Conservation (phyloP, 2,329 filamentous ascomycete genomes). For the Penicillium sp. region DNA sequence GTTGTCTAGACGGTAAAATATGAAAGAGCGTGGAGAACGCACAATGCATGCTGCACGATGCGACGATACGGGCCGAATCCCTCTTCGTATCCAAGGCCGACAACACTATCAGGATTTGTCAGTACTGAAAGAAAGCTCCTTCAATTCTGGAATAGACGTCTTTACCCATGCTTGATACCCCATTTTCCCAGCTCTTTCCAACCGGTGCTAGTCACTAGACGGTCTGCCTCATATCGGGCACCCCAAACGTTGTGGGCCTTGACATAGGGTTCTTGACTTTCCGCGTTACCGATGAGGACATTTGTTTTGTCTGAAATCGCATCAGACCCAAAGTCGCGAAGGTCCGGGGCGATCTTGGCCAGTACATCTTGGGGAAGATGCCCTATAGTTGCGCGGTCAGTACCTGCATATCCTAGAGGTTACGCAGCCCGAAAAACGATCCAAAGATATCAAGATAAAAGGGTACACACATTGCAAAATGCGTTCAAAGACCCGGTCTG, state of each 20-base stretch:
- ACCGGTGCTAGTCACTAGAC: constrained; percentile 23
- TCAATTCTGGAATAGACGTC: background rate
- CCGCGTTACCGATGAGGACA: constrained; percentile 23
- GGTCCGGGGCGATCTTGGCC: constrained; percentile 3
- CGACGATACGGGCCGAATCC: constrained; percentile 22
- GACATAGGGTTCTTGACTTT: constrained; percentile 24
- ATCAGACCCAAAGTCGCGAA: constrained; percentile 19
- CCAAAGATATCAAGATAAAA: background rate
- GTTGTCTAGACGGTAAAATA: background rate
- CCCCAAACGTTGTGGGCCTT: constrained; percentile 30
- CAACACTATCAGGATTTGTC: constrained; percentile 16
- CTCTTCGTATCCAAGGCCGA: constrained; percentile 26
- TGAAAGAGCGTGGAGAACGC: background rate
- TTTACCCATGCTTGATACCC: constrained; percentile 27
- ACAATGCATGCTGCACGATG: constrained; percentile 28
- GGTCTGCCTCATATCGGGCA: constrained; percentile 19
- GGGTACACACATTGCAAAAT: constrained; percentile 12
- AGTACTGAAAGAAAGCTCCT: background rate
- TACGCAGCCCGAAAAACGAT: background rate
- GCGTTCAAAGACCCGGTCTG: constrained; percentile 18
- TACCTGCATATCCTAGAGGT: too few relatives aligned
- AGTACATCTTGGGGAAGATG: constrained; percentile 16
- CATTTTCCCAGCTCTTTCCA: constrained; percentile 30
- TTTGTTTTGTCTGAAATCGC: constrained; percentile 22
- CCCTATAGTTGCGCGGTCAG: constrained; percentile 5